phyloP scores from a whole-genome alignment of 2,329 filamentous ascomycete species.

The Daldinia eschscholtzii region DNA sequence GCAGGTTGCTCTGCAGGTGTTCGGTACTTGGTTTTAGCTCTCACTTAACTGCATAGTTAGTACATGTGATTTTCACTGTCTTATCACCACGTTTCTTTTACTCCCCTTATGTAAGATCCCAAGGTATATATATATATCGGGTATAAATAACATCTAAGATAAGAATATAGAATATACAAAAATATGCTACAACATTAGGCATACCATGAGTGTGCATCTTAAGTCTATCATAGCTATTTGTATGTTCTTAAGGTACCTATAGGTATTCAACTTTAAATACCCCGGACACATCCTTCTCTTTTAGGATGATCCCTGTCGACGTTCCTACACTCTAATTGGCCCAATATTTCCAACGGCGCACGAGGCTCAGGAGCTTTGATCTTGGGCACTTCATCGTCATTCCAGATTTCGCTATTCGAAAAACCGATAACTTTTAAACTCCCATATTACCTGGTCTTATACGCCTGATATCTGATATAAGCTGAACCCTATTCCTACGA shows the following conservation, averaged over 20 bases:
- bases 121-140: too few relatives aligned
- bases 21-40: too few relatives aligned
- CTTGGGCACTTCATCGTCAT: slow-evolving; percentile 41
- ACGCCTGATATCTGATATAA: background rate
- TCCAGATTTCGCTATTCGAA: slow-evolving; percentile 15
- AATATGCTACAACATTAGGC: too few relatives aligned
- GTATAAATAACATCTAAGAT: too few relatives aligned
- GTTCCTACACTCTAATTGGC: slow-evolving; percentile 33
- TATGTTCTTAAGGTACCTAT: background rate
- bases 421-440: slow-evolving; percentile 13
- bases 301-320: slow-evolving; percentile 38
- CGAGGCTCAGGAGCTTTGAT: slow-evolving; percentile 46
- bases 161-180: too few relatives aligned
- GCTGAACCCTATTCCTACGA: background rate
- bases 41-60: too few relatives aligned
- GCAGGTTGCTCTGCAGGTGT: too few relatives aligned
- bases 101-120: too few relatives aligned
- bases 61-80: too few relatives aligned
- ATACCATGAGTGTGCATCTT: too few relatives aligned
- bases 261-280: background rate
- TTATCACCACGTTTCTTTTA: too few relatives aligned
- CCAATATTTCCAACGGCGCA: slow-evolving; percentile 32
- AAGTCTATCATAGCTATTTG: too few relatives aligned
- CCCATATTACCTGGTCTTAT: slow-evolving; percentile 15
- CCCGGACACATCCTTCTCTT: slow-evolving; percentile 24